Base-by-base conservation (phyloP, 2,329 filamentous ascomycete species). In the Trichoderma afroharzianum region DNA sequence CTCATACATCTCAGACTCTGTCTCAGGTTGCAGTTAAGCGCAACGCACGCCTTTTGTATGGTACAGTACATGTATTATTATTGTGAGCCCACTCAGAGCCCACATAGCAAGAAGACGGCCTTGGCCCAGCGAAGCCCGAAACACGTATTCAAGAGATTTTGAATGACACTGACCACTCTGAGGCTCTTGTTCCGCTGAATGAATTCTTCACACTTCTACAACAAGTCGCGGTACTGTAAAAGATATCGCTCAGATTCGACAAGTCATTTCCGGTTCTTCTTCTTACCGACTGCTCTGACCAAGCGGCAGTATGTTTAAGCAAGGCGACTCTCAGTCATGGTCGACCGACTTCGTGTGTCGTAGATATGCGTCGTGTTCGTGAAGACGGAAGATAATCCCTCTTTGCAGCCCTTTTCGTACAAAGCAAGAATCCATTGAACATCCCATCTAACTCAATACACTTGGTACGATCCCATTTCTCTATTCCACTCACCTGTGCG, bases 141-240 rank as follows among this genome's bases (percentile, higher is more conserved):
- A 15, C 24, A 50, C 24, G 39, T 26, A 32, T 36, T 26, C 28
- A 61, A 14, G 30, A 47, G 9, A 18, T 24, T 53, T 21, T 39
- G n/a, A 61, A 62, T 36, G 30, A 58, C 59, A 70, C 68, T 70
- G 68, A 70, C 50, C 59, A 57, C 68, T 24, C 21, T 57, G 21
- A 55, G 59, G 59, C 47, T 63, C 68, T 57, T 63, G 67, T 69
- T 69, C 57, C 57, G 39, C 21, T 32, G 33, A 43, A 32, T 32
- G 33, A 43, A 32, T 55, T 70, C 68, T 70, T 63, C 68, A 70
- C 4, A 33, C 21, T 57, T 70, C 59, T 63, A 59, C 32, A 70
- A 21, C 59, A 62, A 4, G 32, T 57, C 12, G n/a, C 24, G 55
- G 30, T 9, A 55, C 24, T 39, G 30, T 9, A 55, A 33, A 55